phyloP scores from a whole-genome alignment of 352 stramenopile species.

The Phytophthora pistaciae region DNA sequence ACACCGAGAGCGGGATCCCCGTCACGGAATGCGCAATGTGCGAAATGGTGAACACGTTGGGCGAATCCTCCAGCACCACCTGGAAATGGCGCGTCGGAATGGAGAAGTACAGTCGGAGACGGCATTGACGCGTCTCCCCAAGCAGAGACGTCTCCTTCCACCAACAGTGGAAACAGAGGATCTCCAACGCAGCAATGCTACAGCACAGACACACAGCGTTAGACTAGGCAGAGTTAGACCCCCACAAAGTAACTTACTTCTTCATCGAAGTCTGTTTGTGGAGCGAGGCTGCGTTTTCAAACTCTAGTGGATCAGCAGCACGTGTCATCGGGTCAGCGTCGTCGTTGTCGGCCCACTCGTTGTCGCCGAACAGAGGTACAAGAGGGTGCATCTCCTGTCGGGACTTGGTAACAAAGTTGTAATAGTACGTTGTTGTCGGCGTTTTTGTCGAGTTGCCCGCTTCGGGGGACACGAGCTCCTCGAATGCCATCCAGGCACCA shows the following conservation, averaged over 20 bases:
- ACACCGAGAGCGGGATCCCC: conserved; percentile 57
- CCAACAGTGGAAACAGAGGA: conserved; percentile 79
- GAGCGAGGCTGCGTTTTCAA: conserved; percentile 51
- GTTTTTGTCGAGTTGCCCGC: conserved; percentile 6
- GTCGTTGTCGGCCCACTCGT: conserved; percentile 12
- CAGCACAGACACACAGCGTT: background rate
- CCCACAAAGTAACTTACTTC: conserved; percentile 38
- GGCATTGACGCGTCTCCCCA: conserved; percentile 45
- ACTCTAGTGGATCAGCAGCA: conserved; percentile 53
- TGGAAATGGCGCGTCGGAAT: conserved; percentile 75
- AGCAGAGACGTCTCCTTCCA: conserved; percentile 63
- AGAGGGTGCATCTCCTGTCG: conserved; percentile 49
- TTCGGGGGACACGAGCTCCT: conserved; percentile 24
- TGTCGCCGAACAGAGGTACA: conserved; percentile 37
- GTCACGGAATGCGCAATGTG: conserved; percentile 57
- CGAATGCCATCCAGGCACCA: conserved; percentile 64
- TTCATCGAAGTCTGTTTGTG: conserved; percentile 63
- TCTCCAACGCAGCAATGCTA: conserved; percentile 64
- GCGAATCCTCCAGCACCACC: conserved; percentile 65
- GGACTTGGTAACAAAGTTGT: conserved; percentile 57
- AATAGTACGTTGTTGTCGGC: conserved; percentile 53
- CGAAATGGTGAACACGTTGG: conserved; percentile 83
- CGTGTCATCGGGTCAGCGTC: conserved; percentile 21
- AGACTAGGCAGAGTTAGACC: background rate
- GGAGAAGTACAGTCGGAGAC: conserved; percentile 69